Evolutionary conservation across 2,329 filamentous ascomycete species (phyloP).

Genomic region (Acrodontium crateriforme): DNA sequence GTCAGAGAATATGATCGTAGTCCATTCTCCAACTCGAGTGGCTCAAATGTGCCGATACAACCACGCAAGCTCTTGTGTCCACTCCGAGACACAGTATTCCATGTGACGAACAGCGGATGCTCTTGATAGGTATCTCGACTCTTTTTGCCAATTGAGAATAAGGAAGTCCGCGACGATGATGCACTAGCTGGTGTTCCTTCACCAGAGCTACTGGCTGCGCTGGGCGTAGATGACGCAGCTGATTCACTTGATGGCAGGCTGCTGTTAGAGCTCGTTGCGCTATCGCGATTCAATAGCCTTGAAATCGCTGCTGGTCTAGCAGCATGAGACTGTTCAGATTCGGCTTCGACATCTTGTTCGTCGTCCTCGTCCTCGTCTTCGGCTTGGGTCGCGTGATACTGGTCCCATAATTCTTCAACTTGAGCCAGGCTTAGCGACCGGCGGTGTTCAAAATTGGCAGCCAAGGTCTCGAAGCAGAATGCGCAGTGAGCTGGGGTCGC

Average conservation of each 20-base stretch:
- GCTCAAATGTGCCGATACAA: slow-evolving; percentile 90
- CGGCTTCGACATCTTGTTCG: slow-evolving; percentile 15
- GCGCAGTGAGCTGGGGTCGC: slow-evolving; percentile 75
- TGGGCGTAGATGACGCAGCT: slow-evolving; percentile 5
- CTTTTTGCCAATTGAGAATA: slow-evolving; percentile 23
- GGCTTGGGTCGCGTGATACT: slow-evolving; percentile 29
- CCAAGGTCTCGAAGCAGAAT: slow-evolving; percentile 81
- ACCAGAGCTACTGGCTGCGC: slow-evolving; percentile 7
- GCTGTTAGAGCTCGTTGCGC: slow-evolving; percentile 16
- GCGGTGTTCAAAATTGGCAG: slow-evolving; percentile 58
- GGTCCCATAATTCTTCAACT: slow-evolving; percentile 55
- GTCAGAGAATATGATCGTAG: slow-evolving; percentile 71
- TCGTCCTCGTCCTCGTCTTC: slow-evolving; percentile 16
- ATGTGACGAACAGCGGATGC: slow-evolving; percentile 83
- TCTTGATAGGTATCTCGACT: slow-evolving; percentile 7
- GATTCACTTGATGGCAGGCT: slow-evolving; percentile 16
- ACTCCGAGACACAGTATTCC: slow-evolving; percentile 59
- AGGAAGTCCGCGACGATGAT: slow-evolving; percentile 34
- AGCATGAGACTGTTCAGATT: slow-evolving; percentile 9
- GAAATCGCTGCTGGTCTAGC: slow-evolving; percentile 31
- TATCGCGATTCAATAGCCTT: slow-evolving; percentile 23
- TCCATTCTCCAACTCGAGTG: slow-evolving; percentile 57
- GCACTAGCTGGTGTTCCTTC: slow-evolving; percentile 21
- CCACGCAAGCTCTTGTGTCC: slow-evolving; percentile 62
- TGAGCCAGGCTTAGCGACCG: slow-evolving; percentile 52